These are phyloP conservation scores for Dicorynia guianensis DNA, from an alignment of 306 rosid species.

Conservation along the genomic window DNA sequence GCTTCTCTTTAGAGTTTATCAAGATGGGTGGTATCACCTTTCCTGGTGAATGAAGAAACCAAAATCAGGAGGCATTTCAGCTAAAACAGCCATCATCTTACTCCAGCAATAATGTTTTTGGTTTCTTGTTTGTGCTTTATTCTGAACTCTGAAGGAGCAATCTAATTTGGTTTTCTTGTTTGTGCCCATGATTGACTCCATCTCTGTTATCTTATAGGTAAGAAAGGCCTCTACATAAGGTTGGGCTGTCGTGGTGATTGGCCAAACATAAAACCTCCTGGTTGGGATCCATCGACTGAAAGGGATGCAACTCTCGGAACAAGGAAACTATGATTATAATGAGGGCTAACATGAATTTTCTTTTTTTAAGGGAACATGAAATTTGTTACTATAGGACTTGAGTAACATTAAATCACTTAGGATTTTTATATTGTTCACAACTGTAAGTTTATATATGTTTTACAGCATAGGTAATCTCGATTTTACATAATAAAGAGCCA, in stretches of 20 bases:
- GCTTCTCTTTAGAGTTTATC: background rate
- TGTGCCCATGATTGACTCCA: background rate
- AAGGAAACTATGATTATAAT: constrained; percentile 20
- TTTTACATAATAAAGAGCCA: too few species aligned
- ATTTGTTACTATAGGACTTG: background rate
- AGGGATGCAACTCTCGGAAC: constrained; percentile 35
- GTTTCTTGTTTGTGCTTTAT: too few species aligned
- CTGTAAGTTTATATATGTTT: background rate
- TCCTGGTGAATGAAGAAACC: background rate
- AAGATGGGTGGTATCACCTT: background rate
- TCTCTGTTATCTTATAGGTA: constrained; percentile 55
- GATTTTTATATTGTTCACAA: background rate
- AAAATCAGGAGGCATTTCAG: background rate
- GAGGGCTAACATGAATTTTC: constrained; percentile 12
- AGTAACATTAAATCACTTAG: background rate
- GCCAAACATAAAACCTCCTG: constrained; percentile 95
- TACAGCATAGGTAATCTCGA: constrained; percentile 16
- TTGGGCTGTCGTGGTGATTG: constrained; percentile 97
- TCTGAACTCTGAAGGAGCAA: too few species aligned
- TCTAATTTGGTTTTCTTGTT: background rate
- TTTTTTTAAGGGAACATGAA: too few species aligned
- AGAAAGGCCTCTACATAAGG: constrained; percentile 86
- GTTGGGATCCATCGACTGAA: constrained; percentile 88
- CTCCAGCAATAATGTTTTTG: background rate
- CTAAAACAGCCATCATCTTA: background rate